A percentile compares a stretch with the other conserved stretches of the same genome.
These are phyloP conservation scores for Apostasia shenzhenica DNA, from an alignment of 106 monocot genomes.

Conservation along the genomic window DNA sequence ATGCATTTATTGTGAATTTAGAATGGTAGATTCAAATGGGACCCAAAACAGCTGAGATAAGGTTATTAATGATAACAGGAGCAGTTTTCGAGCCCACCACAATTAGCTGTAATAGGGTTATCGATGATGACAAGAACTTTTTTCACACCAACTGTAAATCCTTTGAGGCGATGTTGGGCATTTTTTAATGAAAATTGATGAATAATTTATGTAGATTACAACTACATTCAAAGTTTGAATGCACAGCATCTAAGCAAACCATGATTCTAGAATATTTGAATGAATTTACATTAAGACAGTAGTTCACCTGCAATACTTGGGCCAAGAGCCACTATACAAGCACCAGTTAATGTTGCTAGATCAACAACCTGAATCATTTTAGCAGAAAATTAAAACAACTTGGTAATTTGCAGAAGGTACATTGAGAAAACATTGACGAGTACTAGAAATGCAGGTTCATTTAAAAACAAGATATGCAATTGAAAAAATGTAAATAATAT, in stretches of 20 bases:
- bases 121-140: no score
- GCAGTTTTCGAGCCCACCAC: no score
- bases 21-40: background rate
- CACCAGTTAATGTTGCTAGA: slow-evolving; percentile 94
- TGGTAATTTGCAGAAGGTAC: background rate
- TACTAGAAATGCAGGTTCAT: background rate
- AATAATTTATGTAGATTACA: no score
- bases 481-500: background rate
- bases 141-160: no score
- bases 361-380: slow-evolving; percentile 63
- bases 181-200: no score
- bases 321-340: slow-evolving; percentile 87
- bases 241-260: background rate
- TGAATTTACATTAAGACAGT: background rate
- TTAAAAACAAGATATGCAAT: no score
- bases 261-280: background rate
- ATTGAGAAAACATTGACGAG: background rate
- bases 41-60: no score
- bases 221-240: background rate
- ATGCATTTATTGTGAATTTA: background rate
- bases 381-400: background rate
- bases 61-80: no score
- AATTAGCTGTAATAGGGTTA: no score
- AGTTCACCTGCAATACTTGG: slow-evolving; percentile 68
- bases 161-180: no score